Percentiles rank a stretch among this genome's conserved stretches.
These are phyloP conservation scores for Phytomonas francai DNA, from an alignment of 208 protist species.

Conservation along the genomic window DNA sequence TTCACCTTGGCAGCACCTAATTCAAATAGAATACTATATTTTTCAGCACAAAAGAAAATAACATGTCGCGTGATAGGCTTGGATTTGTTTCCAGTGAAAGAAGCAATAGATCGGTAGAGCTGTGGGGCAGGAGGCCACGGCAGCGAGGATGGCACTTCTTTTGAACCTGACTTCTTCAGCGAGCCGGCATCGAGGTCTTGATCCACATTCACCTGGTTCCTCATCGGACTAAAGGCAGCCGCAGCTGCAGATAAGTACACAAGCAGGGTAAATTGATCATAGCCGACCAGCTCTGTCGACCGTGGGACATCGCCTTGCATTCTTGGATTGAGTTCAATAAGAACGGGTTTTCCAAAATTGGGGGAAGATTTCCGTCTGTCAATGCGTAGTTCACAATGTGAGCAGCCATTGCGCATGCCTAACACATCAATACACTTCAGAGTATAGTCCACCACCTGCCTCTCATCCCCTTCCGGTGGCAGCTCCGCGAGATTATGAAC, in stretches of 20 bases:
- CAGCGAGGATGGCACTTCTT: constrained; percentile 7
- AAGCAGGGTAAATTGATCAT: constrained; percentile 71
- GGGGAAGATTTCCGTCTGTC: constrained; percentile 34
- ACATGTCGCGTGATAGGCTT: constrained; percentile 24
- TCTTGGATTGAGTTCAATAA: constrained; percentile 86
- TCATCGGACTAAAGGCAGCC: constrained; percentile 24
- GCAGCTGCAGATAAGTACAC: constrained; percentile 55
- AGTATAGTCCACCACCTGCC: constrained; percentile 69
- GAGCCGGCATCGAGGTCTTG: background rate
- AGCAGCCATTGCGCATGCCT: constrained; percentile 63
- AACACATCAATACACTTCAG: constrained; percentile 64
- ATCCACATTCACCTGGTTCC: background rate
- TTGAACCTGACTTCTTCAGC: background rate
- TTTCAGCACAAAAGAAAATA: constrained; percentile 42
- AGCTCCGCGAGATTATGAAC: constrained; percentile 38
- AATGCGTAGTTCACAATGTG: constrained; percentile 82
- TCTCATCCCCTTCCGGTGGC: constrained; percentile 23
- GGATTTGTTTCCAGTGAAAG: background rate
- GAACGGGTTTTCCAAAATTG: constrained; percentile 35
- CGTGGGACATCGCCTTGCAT: constrained; percentile 75
- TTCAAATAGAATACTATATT: constrained; percentile 39
- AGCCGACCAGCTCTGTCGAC: constrained; percentile 57
- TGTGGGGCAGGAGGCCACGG: constrained; percentile 70
- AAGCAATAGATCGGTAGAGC: constrained; percentile 32
- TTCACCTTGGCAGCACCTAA: constrained; percentile 21